Evolutionary conservation across 179 eudicot genomes (phyloP).

Genomic region (Corrigiola litoralis): DNA sequence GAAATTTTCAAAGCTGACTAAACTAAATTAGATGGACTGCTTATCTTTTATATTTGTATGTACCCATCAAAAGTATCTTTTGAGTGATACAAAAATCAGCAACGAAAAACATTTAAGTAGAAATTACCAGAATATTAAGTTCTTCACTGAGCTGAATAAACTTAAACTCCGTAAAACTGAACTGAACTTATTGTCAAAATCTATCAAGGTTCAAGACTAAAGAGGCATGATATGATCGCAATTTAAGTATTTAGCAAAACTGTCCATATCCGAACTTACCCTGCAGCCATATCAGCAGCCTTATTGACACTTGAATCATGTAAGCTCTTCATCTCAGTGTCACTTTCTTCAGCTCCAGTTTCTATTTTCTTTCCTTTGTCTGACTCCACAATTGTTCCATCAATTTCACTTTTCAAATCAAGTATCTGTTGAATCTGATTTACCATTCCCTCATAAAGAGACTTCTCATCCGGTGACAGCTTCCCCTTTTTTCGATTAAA

Average conservation of each 20-base stretch:
- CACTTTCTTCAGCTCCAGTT: conserved; percentile 45
- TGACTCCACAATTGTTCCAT: conserved; percentile 36
- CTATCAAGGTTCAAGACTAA: no score
- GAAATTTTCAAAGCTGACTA: no score
- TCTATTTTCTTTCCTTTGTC: conserved; percentile 87
- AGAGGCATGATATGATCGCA: neutral
- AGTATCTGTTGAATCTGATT: conserved; percentile 87
- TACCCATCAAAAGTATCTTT: no score
- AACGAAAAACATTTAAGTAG: no score
- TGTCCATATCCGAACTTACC: conserved; percentile 58
- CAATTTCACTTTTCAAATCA: conserved; percentile 54
- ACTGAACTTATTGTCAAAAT: no score
- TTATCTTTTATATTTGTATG: no score
- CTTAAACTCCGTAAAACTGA: no score
- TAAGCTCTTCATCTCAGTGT: conserved; percentile 65
- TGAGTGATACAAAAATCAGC: no score
- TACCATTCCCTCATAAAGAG: conserved; percentile 70
- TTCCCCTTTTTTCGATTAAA: conserved; percentile 85
- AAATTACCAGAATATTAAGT: no score
- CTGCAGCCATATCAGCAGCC: conserved; percentile 99
- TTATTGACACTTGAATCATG: conserved; percentile 78
- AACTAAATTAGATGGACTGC: no score
- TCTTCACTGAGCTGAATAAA: no score
- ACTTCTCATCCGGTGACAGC: conserved; percentile 69
- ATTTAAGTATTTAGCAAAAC: no score